Base-by-base conservation (phyloP, 805 yeast genomes). In the Ogataea saltuana region DNA sequence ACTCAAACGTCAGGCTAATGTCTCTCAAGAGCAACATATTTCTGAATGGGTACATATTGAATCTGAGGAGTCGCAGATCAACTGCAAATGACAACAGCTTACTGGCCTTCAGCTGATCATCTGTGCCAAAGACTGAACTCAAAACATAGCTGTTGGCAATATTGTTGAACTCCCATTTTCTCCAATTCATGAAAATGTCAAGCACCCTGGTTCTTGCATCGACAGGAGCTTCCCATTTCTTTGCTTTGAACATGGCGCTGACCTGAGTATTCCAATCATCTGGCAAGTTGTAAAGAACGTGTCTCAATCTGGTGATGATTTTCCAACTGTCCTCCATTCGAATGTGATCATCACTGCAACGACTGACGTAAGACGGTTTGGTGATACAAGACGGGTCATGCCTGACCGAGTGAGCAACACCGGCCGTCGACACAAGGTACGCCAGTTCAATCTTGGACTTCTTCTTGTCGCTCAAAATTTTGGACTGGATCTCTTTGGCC, bases 301-400 rank as follows among this genome's bases (percentile, higher is more conserved):
- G 95, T 22, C 97, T 73, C 32, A 93, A 64, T 27, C 96, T 72
- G 2, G 88, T 80, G 32, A 88, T 70, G 16, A 90, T 75, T 54
- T 88, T 85, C 99, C 99, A 93, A 55, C 95, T 80, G 52, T 88
- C 87, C 47, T 80, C 78, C 18, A 83, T 78, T 50, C 99, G 70
- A 2, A 88, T 80, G 64, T 90, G 97, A 18, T 81, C 76, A 15
- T 74, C 71, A 2, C 83, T 75, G 3, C 89, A 75, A 41, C 96
- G 71, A 36, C 88, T 76, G 22, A 88, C 79, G 54, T 85, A 82
- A 0, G 97, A 84, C 0, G 97, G 97, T 39, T 88, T 83, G 1
- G 97, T 90, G 40, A 91, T 74, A 15, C 89, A 96, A 5, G 87
- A 80, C 0, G 98, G 95, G 55, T 93, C 98, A 49, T 86, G 86